These are phyloP conservation scores for Coffea canephora DNA, from an alignment of 257 asterid genomes.

Conservation along the genomic window DNA sequence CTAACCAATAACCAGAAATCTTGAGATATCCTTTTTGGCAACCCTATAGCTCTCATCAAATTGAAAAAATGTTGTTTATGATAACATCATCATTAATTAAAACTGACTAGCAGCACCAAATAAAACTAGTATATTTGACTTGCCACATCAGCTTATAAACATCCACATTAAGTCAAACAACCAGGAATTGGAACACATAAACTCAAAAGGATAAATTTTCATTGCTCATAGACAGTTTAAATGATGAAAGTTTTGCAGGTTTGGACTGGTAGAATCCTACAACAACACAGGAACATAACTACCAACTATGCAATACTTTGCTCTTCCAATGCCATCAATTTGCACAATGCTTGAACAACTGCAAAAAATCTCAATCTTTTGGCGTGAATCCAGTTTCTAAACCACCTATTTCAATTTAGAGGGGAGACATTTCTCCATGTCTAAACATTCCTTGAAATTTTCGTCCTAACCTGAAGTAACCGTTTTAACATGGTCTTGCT, in stretches of 20 bases:
- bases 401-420: not conserved
- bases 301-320: not conserved
- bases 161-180: not conserved
- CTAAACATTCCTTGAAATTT: not conserved
- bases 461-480: not conserved
- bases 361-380: not conserved
- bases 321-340: not conserved
- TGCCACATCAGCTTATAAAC: slow-evolving; percentile 1
- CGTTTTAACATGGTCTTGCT: not conserved
- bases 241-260: not conserved
- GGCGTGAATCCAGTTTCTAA: not conserved
- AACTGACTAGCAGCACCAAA: not conserved
- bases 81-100: not conserved
- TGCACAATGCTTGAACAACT: not conserved
- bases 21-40: not conserved
- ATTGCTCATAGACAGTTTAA: not conserved
- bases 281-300: not conserved
- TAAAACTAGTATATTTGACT: not conserved
- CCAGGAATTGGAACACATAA: not conserved
- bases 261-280: not conserved
- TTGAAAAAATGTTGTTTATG: not conserved
- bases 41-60: not conserved
- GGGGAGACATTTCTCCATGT: not conserved
- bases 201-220: too few species aligned
- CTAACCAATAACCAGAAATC: not conserved